These are phyloP conservation scores for Vaccinium darrowii DNA, from an alignment of 148 eudicot genomes.

Conservation along the genomic window DNA sequence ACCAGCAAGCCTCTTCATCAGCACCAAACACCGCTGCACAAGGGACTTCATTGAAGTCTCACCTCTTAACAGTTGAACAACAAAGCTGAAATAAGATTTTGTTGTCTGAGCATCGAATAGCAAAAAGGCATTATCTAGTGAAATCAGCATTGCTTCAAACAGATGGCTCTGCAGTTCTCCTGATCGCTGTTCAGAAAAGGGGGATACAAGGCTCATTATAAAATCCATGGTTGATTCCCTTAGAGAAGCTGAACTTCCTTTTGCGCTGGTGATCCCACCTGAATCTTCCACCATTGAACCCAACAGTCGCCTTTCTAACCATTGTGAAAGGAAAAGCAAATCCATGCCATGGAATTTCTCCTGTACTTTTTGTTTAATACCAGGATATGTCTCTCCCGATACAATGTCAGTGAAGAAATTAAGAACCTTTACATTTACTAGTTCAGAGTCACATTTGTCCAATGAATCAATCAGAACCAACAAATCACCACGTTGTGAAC, in stretches of 20 bases:
- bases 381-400: slow-evolving; percentile 54
- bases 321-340: slow-evolving; percentile 58
- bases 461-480: slow-evolving; percentile 76
- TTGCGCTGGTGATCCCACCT: slow-evolving; percentile 35
- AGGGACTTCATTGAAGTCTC: slow-evolving; percentile 67
- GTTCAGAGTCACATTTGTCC: slow-evolving; percentile 67
- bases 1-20: slow-evolving; percentile 80
- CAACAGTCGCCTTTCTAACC: slow-evolving; percentile 84
- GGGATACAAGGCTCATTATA: slow-evolving; percentile 55
- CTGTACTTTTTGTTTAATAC: slow-evolving; percentile 57
- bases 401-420: slow-evolving; percentile 70
- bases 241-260: slow-evolving; percentile 62
- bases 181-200: slow-evolving; percentile 46
- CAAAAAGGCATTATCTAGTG: slow-evolving; percentile 71
- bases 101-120: slow-evolving; percentile 67
- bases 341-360: slow-evolving; percentile 69
- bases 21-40: slow-evolving; percentile 53
- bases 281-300: slow-evolving; percentile 55
- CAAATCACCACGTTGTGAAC: slow-evolving; percentile 66
- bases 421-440: slow-evolving; percentile 69
- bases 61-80: slow-evolving; percentile 73
- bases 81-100: slow-evolving; percentile 65
- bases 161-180: slow-evolving; percentile 64
- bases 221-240: slow-evolving; percentile 89
- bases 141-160: slow-evolving; percentile 62